Evolutionary conservation across 169 alveolate genomes (phyloP).

Genomic region (Babesia divergens): DNA sequence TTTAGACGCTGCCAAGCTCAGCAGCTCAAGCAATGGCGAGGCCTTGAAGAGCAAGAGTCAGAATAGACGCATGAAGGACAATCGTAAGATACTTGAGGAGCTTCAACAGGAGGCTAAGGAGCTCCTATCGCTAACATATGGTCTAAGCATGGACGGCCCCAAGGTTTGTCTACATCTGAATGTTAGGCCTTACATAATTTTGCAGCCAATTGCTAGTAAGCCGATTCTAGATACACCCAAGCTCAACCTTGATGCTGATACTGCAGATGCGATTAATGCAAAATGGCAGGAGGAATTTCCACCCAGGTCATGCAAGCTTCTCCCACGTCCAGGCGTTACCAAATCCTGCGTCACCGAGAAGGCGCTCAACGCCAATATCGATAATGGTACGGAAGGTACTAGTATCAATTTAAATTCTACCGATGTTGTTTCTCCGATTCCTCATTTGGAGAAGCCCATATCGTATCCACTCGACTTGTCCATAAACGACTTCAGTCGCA

Average conservation of each 20-base stretch:
- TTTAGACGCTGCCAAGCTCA: neutral
- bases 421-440: neutral
- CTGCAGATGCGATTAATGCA: neutral
- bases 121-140: constrained; percentile 29
- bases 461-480: constrained; percentile 21
- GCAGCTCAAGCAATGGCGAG: neutral
- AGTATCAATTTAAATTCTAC: neutral
- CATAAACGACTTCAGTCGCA: neutral
- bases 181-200: too few relatives aligned
- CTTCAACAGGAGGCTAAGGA: constrained; percentile 29
- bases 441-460: neutral
- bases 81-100: constrained; percentile 9
- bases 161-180: neutral
- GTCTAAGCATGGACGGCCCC: constrained; percentile 2
- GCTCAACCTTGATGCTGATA: neutral
- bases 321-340: neutral
- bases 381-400: neutral
- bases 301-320: neutral
- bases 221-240: neutral
- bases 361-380: neutral
- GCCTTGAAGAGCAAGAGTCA: neutral
- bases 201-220: neutral
- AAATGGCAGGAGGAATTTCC: constrained; percentile 3
- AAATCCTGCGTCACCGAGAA: constrained; percentile 1
- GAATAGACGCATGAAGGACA: neutral